These are phyloP conservation scores for Colletotrichum sp. DNA, from an alignment of 2,329 filamentous ascomycete species.

Conservation along the genomic window DNA sequence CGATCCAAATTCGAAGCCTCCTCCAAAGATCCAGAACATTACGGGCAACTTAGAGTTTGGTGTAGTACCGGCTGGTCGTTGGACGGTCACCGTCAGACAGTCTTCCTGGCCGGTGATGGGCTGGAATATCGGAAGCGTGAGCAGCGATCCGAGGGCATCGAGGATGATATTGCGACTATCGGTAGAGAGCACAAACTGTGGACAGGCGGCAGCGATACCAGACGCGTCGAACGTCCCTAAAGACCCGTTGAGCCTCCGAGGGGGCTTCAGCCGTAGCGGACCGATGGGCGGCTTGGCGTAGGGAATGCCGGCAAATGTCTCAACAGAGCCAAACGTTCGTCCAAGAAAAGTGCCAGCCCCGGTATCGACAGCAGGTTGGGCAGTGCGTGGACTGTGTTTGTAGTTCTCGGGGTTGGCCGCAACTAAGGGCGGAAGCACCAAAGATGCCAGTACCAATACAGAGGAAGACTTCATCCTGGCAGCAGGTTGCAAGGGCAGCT, in stretches of 20 bases:
- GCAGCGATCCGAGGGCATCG: slow-evolving; percentile 52
- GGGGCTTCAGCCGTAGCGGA: slow-evolving; percentile 70
- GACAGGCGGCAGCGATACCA: slow-evolving; percentile 65
- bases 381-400: neutral
- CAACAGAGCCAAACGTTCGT: slow-evolving; percentile 50
- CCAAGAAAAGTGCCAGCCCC: slow-evolving; percentile 63
- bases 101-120: slow-evolving; percentile 63
- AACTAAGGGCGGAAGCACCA: neutral
- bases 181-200: slow-evolving; percentile 71
- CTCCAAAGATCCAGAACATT: slow-evolving; percentile 74
- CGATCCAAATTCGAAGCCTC: slow-evolving; percentile 64
- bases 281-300: slow-evolving; percentile 75
- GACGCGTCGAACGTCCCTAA: slow-evolving; percentile 69
- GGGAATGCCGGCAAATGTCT: slow-evolving; percentile 77
- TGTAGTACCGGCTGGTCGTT: slow-evolving; percentile 62
- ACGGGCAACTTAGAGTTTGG: slow-evolving; percentile 66
- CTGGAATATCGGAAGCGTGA: slow-evolving; percentile 64
- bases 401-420: neutral
- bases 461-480: neutral
- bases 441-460: neutral
- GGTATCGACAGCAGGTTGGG: slow-evolving; percentile 57
- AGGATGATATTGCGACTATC: slow-evolving; percentile 42
- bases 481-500: neutral
- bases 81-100: slow-evolving; percentile 66
- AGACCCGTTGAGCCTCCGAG: slow-evolving; percentile 60